Evolutionary conservation across 129 eudicot genomes (phyloP).

Genomic region (Flaveria linearis): DNA sequence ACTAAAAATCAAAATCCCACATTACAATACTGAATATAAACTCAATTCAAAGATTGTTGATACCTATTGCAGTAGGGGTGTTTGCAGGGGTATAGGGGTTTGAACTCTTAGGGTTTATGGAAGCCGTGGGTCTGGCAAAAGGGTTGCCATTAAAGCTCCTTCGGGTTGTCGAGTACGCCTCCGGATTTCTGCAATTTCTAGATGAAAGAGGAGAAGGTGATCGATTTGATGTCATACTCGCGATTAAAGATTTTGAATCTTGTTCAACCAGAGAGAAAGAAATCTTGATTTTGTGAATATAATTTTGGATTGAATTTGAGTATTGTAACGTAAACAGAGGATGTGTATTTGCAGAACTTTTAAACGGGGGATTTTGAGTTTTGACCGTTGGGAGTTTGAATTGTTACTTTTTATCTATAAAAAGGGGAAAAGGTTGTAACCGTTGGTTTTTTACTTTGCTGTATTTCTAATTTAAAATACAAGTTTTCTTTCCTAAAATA

Average conservation of each 20-base stretch:
- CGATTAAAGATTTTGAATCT: slow-evolving; percentile 10
- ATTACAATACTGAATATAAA: background rate
- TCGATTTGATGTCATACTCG: slow-evolving; percentile 42
- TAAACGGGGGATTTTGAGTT: slow-evolving; percentile 22
- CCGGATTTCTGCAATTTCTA: slow-evolving; percentile 52
- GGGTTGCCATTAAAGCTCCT: slow-evolving; percentile 70
- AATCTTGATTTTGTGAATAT: slow-evolving; percentile 35
- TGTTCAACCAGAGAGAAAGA: background rate
- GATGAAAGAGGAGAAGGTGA: slow-evolving; percentile 79
- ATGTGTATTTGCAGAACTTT: slow-evolving; percentile 11
- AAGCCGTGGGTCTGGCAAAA: slow-evolving; percentile 48
- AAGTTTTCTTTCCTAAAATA: too few species aligned
- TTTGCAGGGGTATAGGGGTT: slow-evolving; percentile 20
- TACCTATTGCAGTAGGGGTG: slow-evolving; percentile 41
- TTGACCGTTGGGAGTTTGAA: slow-evolving; percentile 36
- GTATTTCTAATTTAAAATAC: too few species aligned
- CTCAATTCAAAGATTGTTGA: background rate
- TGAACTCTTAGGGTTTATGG: slow-evolving; percentile 44
- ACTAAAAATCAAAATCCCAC: slow-evolving; percentile 4
- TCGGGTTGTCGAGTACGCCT: slow-evolving; percentile 43
- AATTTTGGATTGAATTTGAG: slow-evolving; percentile 15
- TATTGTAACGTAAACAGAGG: slow-evolving; percentile 32
- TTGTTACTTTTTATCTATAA: background rate
- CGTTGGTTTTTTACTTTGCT: too few species aligned
- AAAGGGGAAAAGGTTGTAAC: too few species aligned